phyloP scores from a whole-genome alignment of 805 yeast genomes.

The Sporopachydermia lactativora region DNA sequence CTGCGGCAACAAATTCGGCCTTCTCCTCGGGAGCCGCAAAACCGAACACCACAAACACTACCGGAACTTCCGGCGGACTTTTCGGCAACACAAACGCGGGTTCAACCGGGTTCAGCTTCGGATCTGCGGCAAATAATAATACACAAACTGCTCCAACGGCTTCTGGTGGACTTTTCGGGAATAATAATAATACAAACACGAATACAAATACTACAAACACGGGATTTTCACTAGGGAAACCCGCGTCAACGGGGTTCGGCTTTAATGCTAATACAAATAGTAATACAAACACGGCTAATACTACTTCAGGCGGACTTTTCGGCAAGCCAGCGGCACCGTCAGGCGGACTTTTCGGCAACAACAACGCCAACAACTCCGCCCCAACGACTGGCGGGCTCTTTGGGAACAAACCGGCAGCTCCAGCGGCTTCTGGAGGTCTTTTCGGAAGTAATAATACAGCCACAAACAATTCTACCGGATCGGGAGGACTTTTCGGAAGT shows the following conservation, averaged over 20 bases:
- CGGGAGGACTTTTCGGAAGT: conserved; percentile 12
- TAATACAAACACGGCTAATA: conserved; percentile 4
- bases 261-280: conserved; percentile 7
- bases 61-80: conserved; percentile 10
- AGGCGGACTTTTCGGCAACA: conserved; percentile 13
- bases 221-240: conserved; percentile 14
- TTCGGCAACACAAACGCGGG: conserved; percentile 12
- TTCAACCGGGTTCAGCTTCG: conserved; percentile 15
- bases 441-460: conserved; percentile 9
- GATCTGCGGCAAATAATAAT: conserved; percentile 11
- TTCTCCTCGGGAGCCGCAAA: conserved; percentile 10
- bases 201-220: conserved; percentile 6
- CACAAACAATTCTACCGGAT: conserved; percentile 6
- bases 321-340: conserved; percentile 9
- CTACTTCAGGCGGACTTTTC: conserved; percentile 12
- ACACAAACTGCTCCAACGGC: conserved; percentile 10
- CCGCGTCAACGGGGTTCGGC: conserved; percentile 25
- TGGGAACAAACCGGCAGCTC: conserved; percentile 17
- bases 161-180: conserved; percentile 22
- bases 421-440: conserved; percentile 9
- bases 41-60: conserved; percentile 5
- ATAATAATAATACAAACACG: conserved; percentile 9
- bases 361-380: conserved; percentile 11
- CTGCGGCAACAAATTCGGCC: conserved; percentile 5
- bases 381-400: conserved; percentile 20